Percentiles rank a stretch among this genome's conserved stretches.
phyloP scores from a whole-genome alignment of 2,329 filamentous ascomycete genomes.

The Macrophomina tecta region DNA sequence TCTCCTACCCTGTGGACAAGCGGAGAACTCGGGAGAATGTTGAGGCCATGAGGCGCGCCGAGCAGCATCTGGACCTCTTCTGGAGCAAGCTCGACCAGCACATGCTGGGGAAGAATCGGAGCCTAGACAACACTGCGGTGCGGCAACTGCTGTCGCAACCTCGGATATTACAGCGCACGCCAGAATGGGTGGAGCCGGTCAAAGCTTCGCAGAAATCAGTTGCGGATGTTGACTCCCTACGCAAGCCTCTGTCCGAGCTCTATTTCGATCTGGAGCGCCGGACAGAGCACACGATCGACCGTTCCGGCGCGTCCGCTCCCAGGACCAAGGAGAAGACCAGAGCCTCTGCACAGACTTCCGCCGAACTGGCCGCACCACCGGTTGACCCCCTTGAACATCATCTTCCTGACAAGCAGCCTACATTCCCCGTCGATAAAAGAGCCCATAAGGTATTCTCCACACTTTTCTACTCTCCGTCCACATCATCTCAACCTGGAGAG shows the following conservation, averaged over 20 bases:
- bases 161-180: conserved; percentile 55
- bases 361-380: not conserved
- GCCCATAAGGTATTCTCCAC: conserved; percentile 51
- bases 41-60: conserved; percentile 53
- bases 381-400: conserved; percentile 13
- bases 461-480: conserved; percentile 48
- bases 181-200: conserved; percentile 53
- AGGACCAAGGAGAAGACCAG: conserved; percentile 39
- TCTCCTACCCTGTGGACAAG: conserved; percentile 57
- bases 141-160: conserved; percentile 35
- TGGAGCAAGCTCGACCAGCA: conserved; percentile 49
- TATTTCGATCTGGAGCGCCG: conserved; percentile 34
- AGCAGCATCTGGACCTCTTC: conserved; percentile 56
- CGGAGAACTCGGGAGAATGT: conserved; percentile 54
- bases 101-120: conserved; percentile 16
- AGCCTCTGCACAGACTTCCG: conserved; percentile 27
- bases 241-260: conserved; percentile 35
- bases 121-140: conserved; percentile 28
- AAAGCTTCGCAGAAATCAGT: conserved; percentile 9
- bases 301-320: conserved; percentile 27
- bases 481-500: conserved; percentile 52
- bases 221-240: not conserved
- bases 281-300: conserved; percentile 29
- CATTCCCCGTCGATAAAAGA: conserved; percentile 45
- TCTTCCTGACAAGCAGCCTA: conserved; percentile 21